Evolutionary conservation across 768 basidiomycete species (phyloP).

Genomic region (Collybia nuda): DNA sequence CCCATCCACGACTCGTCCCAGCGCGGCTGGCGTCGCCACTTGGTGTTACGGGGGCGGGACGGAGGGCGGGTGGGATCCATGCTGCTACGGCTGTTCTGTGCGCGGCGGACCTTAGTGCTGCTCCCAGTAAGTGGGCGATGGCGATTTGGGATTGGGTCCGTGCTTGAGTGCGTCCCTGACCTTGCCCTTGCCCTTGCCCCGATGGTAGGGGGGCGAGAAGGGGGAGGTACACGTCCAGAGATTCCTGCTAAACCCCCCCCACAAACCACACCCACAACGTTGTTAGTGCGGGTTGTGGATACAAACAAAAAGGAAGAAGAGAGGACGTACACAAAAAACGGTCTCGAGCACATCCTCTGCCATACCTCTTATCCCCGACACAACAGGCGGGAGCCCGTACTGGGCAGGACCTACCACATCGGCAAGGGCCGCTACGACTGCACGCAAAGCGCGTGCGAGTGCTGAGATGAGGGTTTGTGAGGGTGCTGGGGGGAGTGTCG

Average conservation of each 20-base stretch:
- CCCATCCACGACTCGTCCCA: constrained; percentile 29
- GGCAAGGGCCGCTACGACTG: constrained; percentile 57
- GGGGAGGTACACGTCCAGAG: constrained; percentile 68
- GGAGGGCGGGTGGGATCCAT: constrained; percentile 63
- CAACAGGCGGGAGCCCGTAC: constrained; percentile 57
- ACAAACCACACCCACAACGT: constrained; percentile 5
- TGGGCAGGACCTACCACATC: constrained; percentile 70
- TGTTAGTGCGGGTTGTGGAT: background rate
- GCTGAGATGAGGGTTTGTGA: constrained; percentile 48
- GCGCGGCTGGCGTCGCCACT: no score
- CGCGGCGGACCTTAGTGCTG: constrained; percentile 43
- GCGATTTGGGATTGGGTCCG: constrained; percentile 43
- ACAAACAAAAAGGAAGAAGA: background rate
- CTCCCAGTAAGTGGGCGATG: constrained; percentile 58
- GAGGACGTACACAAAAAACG: constrained; percentile 53
- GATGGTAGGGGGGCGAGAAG: constrained; percentile 51
- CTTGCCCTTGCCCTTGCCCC: constrained; percentile 18
- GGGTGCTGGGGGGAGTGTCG: constrained; percentile 46
- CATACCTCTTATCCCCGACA: constrained; percentile 15
- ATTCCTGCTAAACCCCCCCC: constrained; percentile 42
- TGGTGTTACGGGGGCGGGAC: constrained; percentile 46
- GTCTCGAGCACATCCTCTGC: constrained; percentile 13
- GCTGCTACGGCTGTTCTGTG: constrained; percentile 53
- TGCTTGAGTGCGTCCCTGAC: background rate
- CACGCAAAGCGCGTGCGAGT: constrained; percentile 61